These are phyloP conservation scores for Oryza officinalis DNA, from an alignment of 176 grass and related monocot species.

Conservation along the genomic window DNA sequence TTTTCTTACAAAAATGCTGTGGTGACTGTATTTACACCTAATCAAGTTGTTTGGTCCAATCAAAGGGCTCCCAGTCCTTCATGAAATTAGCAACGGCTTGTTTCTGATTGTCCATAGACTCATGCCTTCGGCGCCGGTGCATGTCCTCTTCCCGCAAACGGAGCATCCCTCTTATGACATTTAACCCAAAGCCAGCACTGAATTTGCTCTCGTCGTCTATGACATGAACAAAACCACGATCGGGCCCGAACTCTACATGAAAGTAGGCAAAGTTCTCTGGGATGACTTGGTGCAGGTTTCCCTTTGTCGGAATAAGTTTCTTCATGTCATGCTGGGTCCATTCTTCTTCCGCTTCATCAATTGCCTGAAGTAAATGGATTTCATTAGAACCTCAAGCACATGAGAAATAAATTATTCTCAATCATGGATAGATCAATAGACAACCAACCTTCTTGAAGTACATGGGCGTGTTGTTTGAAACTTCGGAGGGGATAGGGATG, in stretches of 20 bases:
- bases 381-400: conserved; percentile 15
- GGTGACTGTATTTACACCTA: conserved; percentile 31
- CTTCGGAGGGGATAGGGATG: conserved; percentile 70
- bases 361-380: conserved; percentile 53
- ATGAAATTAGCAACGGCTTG: conserved; percentile 64
- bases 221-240: conserved; percentile 83
- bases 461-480: conserved; percentile 79
- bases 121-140: conserved; percentile 68
- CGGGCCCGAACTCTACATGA: conserved; percentile 87
- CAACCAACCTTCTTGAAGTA: conserved; percentile 90
- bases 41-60: conserved; percentile 83
- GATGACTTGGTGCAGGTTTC: conserved; percentile 76
- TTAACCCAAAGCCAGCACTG: conserved; percentile 71
- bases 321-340: conserved; percentile 93
- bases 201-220: conserved; percentile 94
- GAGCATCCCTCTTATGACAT: conserved; percentile 79
- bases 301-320: conserved; percentile 80
- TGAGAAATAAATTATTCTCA: background rate
- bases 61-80: conserved; percentile 72
- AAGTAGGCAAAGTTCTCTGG: conserved; percentile 94
- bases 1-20: background rate
- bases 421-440: background rate
- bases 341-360: conserved; percentile 93
- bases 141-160: conserved; percentile 81
- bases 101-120: conserved; percentile 70